These are phyloP conservation scores for Rhizopogon parksii DNA, from an alignment of 1,284 basidiomycete species.

Conservation along the genomic window DNA sequence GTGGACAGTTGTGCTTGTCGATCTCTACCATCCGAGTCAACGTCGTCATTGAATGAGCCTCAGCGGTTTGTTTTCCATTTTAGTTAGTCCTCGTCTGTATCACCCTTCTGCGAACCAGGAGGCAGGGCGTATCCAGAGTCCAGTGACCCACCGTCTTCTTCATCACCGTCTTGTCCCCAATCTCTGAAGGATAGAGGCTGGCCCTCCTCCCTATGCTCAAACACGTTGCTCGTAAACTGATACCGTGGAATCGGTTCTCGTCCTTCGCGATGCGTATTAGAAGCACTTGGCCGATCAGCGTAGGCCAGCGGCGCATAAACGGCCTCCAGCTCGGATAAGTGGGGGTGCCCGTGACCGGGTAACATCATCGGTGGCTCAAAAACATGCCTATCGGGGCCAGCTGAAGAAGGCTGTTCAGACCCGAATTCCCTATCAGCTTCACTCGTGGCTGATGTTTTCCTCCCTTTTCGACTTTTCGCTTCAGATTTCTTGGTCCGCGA, in stretches of 20 bases:
- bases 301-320: constrained; percentile 4
- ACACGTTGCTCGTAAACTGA: not conserved
- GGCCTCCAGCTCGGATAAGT: not conserved
- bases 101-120: not conserved
- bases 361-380: constrained; percentile 6
- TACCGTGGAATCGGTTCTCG: not conserved
- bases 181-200: not conserved
- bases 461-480: constrained; percentile 16
- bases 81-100: not conserved
- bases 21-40: not conserved
- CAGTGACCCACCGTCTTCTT: not conserved
- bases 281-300: constrained; percentile 3
- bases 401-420: constrained; percentile 4
- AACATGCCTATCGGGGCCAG: constrained; percentile 4
- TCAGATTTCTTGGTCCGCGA: constrained; percentile 24
- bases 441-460: constrained; percentile 2
- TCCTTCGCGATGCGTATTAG: not conserved
- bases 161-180: not conserved
- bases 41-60: not conserved
- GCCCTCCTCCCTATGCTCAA: not conserved
- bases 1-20: constrained; percentile 1
- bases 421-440: constrained; percentile 20
- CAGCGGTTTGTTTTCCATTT: not conserved
- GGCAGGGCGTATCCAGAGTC: not conserved
- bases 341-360: constrained; percentile 3